Percentiles rank a stretch among this genome's conserved stretches.
phyloP scores from a whole-genome alignment of 2,329 filamentous ascomycete genomes.

The Sporothrix luriei region DNA sequence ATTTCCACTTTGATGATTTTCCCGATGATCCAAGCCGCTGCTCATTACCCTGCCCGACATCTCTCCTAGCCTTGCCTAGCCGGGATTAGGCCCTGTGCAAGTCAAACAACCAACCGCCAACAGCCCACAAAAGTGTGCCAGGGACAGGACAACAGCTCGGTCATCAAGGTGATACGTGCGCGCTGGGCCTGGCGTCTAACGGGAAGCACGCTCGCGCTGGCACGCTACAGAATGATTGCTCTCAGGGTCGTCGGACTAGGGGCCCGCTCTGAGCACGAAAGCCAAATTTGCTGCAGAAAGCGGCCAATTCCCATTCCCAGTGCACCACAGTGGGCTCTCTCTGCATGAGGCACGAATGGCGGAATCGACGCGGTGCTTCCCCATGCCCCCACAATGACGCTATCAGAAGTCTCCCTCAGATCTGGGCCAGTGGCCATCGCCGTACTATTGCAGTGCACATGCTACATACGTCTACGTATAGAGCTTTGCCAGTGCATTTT shows the following conservation, averaged over 20 bases:
- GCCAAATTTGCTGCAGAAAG: constrained; percentile 26
- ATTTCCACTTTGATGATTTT: constrained; percentile 19
- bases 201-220: constrained; percentile 24
- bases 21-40: constrained; percentile 21
- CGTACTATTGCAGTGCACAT: not conserved
- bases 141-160: constrained; percentile 23
- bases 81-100: constrained; percentile 19
- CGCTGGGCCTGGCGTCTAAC: constrained; percentile 19
- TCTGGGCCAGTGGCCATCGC: not conserved
- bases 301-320: constrained; percentile 11
- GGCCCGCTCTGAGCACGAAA: not conserved
- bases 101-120: constrained; percentile 16
- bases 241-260: not conserved
- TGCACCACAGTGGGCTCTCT: not conserved
- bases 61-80: constrained; percentile 19
- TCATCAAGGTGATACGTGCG: constrained; percentile 25
- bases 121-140: constrained; percentile 17
- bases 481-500: too few species aligned
- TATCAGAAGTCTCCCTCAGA: not conserved
- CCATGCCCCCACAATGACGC: not conserved
- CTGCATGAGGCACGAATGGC: not conserved
- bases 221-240: constrained; percentile 2
- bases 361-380: not conserved
- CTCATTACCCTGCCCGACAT: constrained; percentile 3
- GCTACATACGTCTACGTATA: too few species aligned